A percentile compares a stretch with the other conserved stretches of the same genome.
Evolutionary conservation across 331 rosid species (phyloP).

Genomic region (Quercus tomentella): DNA sequence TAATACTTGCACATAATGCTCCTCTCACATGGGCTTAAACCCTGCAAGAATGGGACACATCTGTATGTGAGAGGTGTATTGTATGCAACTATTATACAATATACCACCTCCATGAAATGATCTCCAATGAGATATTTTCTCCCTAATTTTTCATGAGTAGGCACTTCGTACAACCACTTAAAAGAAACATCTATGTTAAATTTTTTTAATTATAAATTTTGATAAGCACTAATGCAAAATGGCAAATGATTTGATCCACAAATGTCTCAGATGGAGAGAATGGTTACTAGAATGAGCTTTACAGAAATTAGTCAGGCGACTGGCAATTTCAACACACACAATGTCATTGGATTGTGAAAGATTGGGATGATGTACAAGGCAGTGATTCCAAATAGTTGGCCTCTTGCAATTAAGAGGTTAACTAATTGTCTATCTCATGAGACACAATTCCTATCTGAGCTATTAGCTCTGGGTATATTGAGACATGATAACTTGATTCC

Average conservation of each 20-base stretch:
- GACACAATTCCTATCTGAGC: conserved; percentile 30
- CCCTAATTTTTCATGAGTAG: too few species aligned
- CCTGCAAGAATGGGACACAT: rapidly evolving
- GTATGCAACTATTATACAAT: too few species aligned
- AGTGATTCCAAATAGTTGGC: conserved; percentile 17
- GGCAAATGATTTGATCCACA: conserved; percentile 5
- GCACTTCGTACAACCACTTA: too few species aligned
- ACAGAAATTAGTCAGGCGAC: background rate
- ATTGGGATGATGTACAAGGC: conserved; percentile 48
- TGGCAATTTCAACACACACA: conserved; percentile 17
- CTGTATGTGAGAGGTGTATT: too few species aligned
- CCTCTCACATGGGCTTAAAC: too few species aligned
- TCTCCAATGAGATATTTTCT: too few species aligned
- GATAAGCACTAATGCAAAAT: background rate
- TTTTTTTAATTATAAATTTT: too few species aligned
- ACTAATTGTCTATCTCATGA: conserved; percentile 6
- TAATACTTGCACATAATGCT: too few species aligned
- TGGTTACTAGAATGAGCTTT: background rate
- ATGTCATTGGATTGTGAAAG: conserved; percentile 30
- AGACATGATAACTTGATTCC: background rate
- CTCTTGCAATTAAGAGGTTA: conserved; percentile 31
- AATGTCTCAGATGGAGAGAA: background rate
- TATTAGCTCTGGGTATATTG: conserved; percentile 24
- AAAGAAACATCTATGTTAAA: too few species aligned
- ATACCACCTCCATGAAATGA: too few species aligned